Percentiles rank a stretch among this genome's conserved stretches.
Conservation (phyloP, 345 rosid genomes). For the Rhodamnia argentea region DNA sequence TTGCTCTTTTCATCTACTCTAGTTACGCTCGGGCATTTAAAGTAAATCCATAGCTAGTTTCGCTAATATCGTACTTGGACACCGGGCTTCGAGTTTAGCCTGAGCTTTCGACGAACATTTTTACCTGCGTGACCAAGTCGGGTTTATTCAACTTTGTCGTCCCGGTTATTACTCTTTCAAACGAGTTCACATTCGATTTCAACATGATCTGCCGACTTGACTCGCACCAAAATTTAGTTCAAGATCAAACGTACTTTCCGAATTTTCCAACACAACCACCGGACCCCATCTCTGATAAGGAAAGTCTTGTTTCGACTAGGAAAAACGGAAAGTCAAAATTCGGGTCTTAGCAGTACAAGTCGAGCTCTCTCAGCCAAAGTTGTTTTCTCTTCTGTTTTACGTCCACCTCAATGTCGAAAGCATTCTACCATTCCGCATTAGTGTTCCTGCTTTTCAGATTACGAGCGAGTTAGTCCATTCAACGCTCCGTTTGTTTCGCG, state of each 20-base stretch:
- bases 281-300: background rate
- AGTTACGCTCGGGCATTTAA: background rate
- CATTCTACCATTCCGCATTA: background rate
- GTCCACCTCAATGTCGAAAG: background rate
- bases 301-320: background rate
- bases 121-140: background rate
- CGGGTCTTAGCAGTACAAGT: background rate
- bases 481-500: accelerated
- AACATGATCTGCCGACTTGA: background rate
- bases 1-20: background rate
- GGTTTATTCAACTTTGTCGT: background rate
- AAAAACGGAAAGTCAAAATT: background rate
- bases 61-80: background rate
- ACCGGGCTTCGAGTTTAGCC: background rate
- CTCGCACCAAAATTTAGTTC: background rate
- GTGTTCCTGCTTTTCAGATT: background rate
- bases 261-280: background rate
- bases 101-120: background rate
- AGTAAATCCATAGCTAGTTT: background rate
- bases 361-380: background rate
- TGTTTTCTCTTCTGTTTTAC: background rate
- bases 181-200: background rate
- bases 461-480: background rate
- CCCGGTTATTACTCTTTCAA: no score
- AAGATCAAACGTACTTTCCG: background rate